phyloP scores from a whole-genome alignment of 352 stramenopile genomes.

The Pseudoperonospora humuli region DNA sequence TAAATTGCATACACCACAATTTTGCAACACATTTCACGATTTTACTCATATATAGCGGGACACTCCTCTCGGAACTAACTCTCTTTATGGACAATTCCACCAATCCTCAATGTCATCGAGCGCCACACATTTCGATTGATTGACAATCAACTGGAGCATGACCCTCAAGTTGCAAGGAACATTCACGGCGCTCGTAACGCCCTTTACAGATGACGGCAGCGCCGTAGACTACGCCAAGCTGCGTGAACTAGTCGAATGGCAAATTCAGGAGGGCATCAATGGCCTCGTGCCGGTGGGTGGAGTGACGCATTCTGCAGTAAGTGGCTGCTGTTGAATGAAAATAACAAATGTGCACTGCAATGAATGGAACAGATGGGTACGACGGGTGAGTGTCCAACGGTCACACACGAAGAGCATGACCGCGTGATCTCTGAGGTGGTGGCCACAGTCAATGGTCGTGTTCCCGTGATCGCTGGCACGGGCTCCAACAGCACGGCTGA shows the following conservation, averaged over 20 bases:
- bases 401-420: constrained; percentile 93
- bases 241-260: constrained; percentile 85
- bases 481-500: constrained; percentile 91
- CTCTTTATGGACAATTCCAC: constrained; percentile 1
- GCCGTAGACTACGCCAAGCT: constrained; percentile 92
- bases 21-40: too few species aligned
- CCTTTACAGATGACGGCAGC: constrained; percentile 88
- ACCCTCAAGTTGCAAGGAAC: constrained; percentile 62
- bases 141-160: constrained; percentile 28
- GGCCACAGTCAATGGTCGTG: constrained; percentile 61
- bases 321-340: neutral
- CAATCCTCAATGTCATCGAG: constrained; percentile 24
- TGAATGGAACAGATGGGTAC: constrained; percentile 82
- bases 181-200: constrained; percentile 93
- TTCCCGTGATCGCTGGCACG: constrained; percentile 93
- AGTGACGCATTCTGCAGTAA: neutral
- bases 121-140: constrained; percentile 30
- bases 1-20: too few species aligned
- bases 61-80: too few species aligned
- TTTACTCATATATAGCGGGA: too few species aligned
- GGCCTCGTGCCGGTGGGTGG: constrained; percentile 89
- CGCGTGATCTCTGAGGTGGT: constrained; percentile 90
- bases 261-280: constrained; percentile 92
- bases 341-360: constrained; percentile 3
- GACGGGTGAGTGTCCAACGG: constrained; percentile 93